These are phyloP conservation scores for Moesziomyces globuligerus DNA, from an alignment of 1,284 basidiomycete genomes.

Conservation along the genomic window DNA sequence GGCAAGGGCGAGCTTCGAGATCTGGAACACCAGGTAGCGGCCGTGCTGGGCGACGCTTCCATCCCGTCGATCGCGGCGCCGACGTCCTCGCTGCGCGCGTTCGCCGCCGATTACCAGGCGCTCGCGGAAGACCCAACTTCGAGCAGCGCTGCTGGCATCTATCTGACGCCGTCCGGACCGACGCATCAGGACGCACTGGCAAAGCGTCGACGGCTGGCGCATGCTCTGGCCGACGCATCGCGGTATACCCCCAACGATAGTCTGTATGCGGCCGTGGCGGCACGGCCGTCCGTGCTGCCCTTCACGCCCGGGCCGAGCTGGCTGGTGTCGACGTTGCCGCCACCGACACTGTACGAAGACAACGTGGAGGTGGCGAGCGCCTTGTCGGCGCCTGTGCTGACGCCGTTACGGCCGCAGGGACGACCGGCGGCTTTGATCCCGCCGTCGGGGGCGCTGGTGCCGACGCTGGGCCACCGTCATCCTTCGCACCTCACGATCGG, in stretches of 20 bases:
- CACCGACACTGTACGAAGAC: slow-evolving; percentile 48
- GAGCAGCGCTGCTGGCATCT: slow-evolving; percentile 34
- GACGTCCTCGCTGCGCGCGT: slow-evolving; percentile 52
- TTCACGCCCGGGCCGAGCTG: slow-evolving; percentile 58
- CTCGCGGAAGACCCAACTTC: slow-evolving; percentile 48
- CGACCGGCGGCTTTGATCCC: slow-evolving; percentile 53
- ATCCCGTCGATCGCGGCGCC: slow-evolving; percentile 26
- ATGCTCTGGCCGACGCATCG: slow-evolving; percentile 53
- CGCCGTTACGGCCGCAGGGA: slow-evolving; percentile 59
- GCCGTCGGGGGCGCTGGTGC: slow-evolving; percentile 52
- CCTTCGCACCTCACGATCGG: slow-evolving; percentile 53
- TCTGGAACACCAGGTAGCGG: slow-evolving; percentile 25
- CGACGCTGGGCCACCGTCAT: slow-evolving; percentile 54
- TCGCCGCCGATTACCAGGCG: slow-evolving; percentile 55
- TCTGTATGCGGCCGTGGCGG: slow-evolving; percentile 55
- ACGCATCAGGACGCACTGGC: slow-evolving; percentile 46
- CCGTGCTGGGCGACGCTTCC: slow-evolving; percentile 19
- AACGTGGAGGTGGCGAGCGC: slow-evolving; percentile 49
- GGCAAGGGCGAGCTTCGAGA: slow-evolving; percentile 30
- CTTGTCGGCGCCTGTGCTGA: slow-evolving; percentile 54
- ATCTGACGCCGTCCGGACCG: slow-evolving; percentile 50
- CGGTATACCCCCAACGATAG: slow-evolving; percentile 60
- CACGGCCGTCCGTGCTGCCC: slow-evolving; percentile 50
- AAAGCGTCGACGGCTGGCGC: slow-evolving; percentile 57
- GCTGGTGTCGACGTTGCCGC: slow-evolving; percentile 57